Evolutionary conservation across 2,329 filamentous ascomycete genomes (phyloP).

Genomic region (Phialemoniopsis sp.): DNA sequence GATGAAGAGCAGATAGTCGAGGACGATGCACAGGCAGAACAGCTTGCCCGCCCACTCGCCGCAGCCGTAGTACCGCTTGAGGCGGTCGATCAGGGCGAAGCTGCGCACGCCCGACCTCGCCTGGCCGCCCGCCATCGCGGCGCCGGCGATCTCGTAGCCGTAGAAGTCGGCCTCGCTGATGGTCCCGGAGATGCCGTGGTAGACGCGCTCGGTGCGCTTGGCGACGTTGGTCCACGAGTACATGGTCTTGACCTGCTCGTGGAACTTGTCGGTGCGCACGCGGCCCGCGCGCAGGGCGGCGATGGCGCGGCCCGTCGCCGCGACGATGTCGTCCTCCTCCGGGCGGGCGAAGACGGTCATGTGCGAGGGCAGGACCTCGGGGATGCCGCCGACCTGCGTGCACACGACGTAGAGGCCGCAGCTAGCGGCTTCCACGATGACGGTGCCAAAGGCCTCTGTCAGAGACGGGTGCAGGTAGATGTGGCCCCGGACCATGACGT

Average conservation of each 20-base stretch:
- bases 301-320: constrained; percentile 86
- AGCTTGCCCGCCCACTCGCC: constrained; percentile 98
- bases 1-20: constrained; percentile 89
- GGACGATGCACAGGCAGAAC: constrained; percentile 89
- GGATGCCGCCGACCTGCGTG: constrained; percentile 93
- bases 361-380: constrained; percentile 88
- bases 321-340: constrained; percentile 91
- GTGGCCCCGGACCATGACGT: constrained; percentile 95
- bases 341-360: constrained; percentile 98
- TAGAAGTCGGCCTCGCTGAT: constrained; percentile 86
- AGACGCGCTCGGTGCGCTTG: constrained; percentile 87
- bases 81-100: constrained; percentile 87
- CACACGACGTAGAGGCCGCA: constrained; percentile 96
- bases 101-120: constrained; percentile 70
- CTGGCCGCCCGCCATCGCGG: constrained; percentile 37
- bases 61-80: constrained; percentile 97
- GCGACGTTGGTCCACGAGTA: constrained; percentile 98
- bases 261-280: constrained; percentile 88
- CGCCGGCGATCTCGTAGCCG: constrained; percentile 58
- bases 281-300: constrained; percentile 78
- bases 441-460: constrained; percentile 95
- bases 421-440: constrained; percentile 94
- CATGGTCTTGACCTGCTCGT: constrained; percentile 97
- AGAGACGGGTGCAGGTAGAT: constrained; percentile 94
- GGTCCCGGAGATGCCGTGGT: constrained; percentile 86